Evolutionary conservation across 495 filamentous ascomycete species (phyloP).

Genomic region (Cryomyces minteri): DNA sequence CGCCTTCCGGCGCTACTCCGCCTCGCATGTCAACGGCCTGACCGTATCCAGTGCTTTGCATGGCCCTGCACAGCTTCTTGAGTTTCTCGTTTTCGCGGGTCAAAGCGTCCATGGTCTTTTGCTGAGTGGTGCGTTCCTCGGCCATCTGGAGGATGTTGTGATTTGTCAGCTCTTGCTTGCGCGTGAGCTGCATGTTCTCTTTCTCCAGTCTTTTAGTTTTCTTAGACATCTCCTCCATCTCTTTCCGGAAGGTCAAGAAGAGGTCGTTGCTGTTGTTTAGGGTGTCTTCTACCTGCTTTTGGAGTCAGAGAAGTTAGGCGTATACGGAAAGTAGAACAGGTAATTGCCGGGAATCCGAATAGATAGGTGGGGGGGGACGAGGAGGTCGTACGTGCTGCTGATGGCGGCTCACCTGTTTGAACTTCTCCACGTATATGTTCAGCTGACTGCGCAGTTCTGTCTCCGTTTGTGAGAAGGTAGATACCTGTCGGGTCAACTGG

Average conservation of each 20-base stretch:
- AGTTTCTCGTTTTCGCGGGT: slow-evolving; percentile 84
- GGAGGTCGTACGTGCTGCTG: background rate
- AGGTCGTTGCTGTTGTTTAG: slow-evolving; percentile 97
- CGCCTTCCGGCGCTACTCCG: slow-evolving; percentile 19
- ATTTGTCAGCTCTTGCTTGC: slow-evolving; percentile 87
- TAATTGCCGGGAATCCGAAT: background rate
- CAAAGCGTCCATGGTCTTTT: slow-evolving; percentile 21
- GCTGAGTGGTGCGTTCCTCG: slow-evolving; percentile 55
- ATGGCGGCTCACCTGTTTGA: slow-evolving; percentile 70
- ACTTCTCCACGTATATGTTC: slow-evolving; percentile 98
- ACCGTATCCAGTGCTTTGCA: slow-evolving; percentile 47
- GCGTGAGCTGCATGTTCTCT: slow-evolving; percentile 77
- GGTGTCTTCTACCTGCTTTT: slow-evolving; percentile 81
- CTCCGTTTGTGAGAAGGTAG: slow-evolving; percentile 92
- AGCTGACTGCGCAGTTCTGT: slow-evolving; percentile 83
- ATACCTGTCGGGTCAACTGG: slow-evolving; percentile 74
- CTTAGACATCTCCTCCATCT: slow-evolving; percentile 99
- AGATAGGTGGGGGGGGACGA: background rate
- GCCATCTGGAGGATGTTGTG: slow-evolving; percentile 97
- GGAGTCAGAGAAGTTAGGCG: slow-evolving; percentile 3
- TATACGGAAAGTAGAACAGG: background rate
- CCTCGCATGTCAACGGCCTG: slow-evolving; percentile 25
- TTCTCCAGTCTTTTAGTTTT: slow-evolving; percentile 96
- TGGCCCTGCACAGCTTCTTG: slow-evolving; percentile 78
- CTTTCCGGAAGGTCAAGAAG: slow-evolving; percentile 93